Evolutionary conservation across 345 rosid species (phyloP).

Genomic region (Rhodomyrtus tomentosa): DNA sequence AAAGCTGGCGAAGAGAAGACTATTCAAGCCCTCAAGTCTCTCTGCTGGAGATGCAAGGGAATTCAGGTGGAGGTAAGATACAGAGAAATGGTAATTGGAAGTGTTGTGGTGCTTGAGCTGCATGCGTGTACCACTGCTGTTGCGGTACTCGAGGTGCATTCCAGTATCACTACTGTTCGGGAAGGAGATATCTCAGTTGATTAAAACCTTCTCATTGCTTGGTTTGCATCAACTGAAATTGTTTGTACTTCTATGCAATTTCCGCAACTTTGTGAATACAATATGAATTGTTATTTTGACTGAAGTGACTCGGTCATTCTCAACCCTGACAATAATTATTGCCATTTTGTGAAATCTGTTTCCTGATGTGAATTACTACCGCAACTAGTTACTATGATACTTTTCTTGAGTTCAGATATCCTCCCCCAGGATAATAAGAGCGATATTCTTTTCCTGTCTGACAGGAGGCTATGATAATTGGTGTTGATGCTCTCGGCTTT

Average conservation of each 20-base stretch:
- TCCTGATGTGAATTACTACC: not conserved
- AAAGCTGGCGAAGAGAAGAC: constrained; percentile 64
- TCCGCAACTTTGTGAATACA: not conserved
- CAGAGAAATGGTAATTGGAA: not conserved
- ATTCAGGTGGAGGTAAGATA: constrained; percentile 79
- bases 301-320: not conserved
- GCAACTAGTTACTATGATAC: not conserved
- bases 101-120: not conserved
- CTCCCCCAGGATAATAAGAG: not conserved
- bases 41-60: constrained; percentile 76
- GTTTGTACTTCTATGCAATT: not conserved
- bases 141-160: not conserved
- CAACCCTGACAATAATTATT: not conserved
- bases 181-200: not conserved
- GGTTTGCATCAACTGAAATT: not conserved
- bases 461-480: constrained; percentile 64
- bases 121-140: not conserved
- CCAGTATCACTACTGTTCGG: not conserved
- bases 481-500: constrained; percentile 76
- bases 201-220: not conserved
- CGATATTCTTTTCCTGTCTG: not conserved
- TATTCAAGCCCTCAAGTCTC: constrained; percentile 52
- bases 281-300: not conserved
- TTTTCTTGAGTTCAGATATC: not conserved
- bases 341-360: not conserved